Conservation (phyloP, 441 rosid species). For the Sinapis alba region DNA sequence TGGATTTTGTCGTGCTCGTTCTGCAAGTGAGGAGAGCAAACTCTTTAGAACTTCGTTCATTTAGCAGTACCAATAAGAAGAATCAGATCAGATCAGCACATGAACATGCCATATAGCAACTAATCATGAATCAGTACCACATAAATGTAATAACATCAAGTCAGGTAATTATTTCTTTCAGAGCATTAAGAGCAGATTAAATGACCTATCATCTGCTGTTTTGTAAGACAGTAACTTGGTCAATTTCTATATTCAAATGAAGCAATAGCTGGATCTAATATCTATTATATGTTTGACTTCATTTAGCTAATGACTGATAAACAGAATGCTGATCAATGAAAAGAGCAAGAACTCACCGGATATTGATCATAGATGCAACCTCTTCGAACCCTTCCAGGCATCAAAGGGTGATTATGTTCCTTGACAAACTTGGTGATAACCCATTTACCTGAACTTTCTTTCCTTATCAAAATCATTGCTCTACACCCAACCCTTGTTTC, state of each 20-base stretch:
- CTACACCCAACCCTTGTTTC: slow-evolving; percentile 98
- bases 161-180: background rate
- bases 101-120: background rate
- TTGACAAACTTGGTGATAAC: slow-evolving; percentile 84
- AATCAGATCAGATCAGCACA: slow-evolving; percentile 18
- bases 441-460: slow-evolving; percentile 90
- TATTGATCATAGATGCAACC: slow-evolving; percentile 95
- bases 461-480: slow-evolving; percentile 97
- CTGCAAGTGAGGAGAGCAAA: slow-evolving; percentile 43
- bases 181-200: background rate
- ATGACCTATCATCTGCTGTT: background rate
- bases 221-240: background rate
- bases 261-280: background rate
- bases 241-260: background rate
- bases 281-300: background rate
- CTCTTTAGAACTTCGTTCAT: background rate
- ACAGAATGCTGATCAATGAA: background rate
- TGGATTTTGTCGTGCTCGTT: slow-evolving; percentile 87
- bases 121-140: no score
- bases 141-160: background rate
- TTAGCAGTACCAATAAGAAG: background rate
- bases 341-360: slow-evolving; percentile 70
- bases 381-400: slow-evolving; percentile 88
- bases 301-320: background rate
- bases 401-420: slow-evolving; percentile 84